Evolutionary conservation across 2,329 filamentous ascomycete genomes (phyloP).

Genomic region (Sphaerostilbella broomeana): DNA sequence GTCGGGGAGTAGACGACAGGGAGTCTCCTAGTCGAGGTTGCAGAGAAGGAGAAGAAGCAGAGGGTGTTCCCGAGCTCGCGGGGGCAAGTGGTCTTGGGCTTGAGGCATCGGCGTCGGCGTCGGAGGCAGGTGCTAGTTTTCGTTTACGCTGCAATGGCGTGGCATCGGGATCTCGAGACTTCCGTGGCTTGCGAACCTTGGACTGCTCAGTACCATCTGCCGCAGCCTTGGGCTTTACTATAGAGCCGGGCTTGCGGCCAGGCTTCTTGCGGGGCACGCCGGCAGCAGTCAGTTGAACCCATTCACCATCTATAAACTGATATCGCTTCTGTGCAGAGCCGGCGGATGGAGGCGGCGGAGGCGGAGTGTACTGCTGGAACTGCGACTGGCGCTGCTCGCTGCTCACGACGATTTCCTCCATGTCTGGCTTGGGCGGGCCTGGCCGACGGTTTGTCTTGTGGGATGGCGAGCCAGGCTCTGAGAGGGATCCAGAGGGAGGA

Average conservation of each 20-base stretch:
- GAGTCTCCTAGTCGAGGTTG: slow-evolving; percentile 14
- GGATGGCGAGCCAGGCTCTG: slow-evolving; percentile 42
- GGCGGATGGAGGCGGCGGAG: slow-evolving; percentile 23
- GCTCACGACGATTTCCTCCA: slow-evolving; percentile 46
- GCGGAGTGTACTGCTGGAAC: slow-evolving; percentile 21
- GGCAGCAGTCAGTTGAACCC: slow-evolving; percentile 48
- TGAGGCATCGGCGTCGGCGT: slow-evolving; percentile 30
- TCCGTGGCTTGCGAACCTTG: slow-evolving; percentile 48
- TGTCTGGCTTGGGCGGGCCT: slow-evolving; percentile 25
- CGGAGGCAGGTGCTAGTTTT: slow-evolving; percentile 38
- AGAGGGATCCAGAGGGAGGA: slow-evolving; percentile 44
- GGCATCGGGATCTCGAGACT: slow-evolving; percentile 54
- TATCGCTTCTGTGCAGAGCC: slow-evolving; percentile 25
- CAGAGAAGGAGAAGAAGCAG: slow-evolving; percentile 20
- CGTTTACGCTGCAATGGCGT: slow-evolving; percentile 49
- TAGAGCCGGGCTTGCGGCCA: slow-evolving; percentile 57
- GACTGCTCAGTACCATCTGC: slow-evolving; percentile 33
- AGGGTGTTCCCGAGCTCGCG: slow-evolving; percentile 23
- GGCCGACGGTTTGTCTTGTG: slow-evolving; percentile 27
- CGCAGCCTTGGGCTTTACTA: slow-evolving; percentile 37
- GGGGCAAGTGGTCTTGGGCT: slow-evolving; percentile 24
- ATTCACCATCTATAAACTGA: slow-evolving; percentile 32
- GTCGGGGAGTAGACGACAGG: slow-evolving; percentile 18
- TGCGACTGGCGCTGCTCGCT: slow-evolving; percentile 23
- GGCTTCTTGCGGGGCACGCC: slow-evolving; percentile 57